A percentile compares a stretch with the other conserved stretches of the same genome.
Evolutionary conservation across 179 eudicot genomes (phyloP).

Genomic region (Corrigiola litoralis): DNA sequence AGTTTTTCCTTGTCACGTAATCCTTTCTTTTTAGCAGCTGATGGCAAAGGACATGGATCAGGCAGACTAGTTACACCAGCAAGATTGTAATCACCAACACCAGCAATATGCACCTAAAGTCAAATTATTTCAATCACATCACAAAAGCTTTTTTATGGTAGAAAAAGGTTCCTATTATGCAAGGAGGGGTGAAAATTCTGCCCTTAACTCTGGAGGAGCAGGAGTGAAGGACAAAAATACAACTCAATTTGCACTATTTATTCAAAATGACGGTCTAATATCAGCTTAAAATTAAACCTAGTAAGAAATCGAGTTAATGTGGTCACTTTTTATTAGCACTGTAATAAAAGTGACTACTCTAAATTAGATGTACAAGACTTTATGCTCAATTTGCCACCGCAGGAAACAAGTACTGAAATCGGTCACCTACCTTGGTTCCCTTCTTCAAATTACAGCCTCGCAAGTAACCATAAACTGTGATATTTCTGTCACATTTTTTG

Average conservation of each 20-base stretch:
- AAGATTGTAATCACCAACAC: slow-evolving; percentile 81
- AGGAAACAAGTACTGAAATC: not conserved
- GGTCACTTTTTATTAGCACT: too few relatives aligned
- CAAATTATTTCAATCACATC: not conserved
- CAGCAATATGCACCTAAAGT: slow-evolving; percentile 91
- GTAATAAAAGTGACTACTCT: too few relatives aligned
- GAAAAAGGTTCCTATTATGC: too few relatives aligned
- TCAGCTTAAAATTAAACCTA: too few relatives aligned
- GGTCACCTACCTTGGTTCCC: slow-evolving; percentile 64
- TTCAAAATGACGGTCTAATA: too few relatives aligned
- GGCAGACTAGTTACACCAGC: slow-evolving; percentile 68
- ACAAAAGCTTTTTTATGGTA: not conserved
- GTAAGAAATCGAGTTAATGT: too few relatives aligned
- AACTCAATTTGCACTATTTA: too few relatives aligned
- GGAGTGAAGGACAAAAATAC: too few relatives aligned
- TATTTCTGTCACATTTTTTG: slow-evolving; percentile 81
- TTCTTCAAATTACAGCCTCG: slow-evolving; percentile 94
- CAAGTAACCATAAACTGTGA: slow-evolving; percentile 80
- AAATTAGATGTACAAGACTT: too few relatives aligned
- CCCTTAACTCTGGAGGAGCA: too few relatives aligned
- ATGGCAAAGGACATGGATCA: slow-evolving; percentile 98
- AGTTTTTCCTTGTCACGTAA: slow-evolving; percentile 92
- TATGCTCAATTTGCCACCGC: not conserved
- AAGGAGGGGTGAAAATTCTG: too few relatives aligned
- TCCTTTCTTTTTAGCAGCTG: slow-evolving; percentile 98